Percentiles rank a stretch among this genome's conserved stretches.
These are phyloP conservation scores for Trichoderma semiorbis DNA, from an alignment of 2,329 filamentous ascomycete species.

Conservation along the genomic window DNA sequence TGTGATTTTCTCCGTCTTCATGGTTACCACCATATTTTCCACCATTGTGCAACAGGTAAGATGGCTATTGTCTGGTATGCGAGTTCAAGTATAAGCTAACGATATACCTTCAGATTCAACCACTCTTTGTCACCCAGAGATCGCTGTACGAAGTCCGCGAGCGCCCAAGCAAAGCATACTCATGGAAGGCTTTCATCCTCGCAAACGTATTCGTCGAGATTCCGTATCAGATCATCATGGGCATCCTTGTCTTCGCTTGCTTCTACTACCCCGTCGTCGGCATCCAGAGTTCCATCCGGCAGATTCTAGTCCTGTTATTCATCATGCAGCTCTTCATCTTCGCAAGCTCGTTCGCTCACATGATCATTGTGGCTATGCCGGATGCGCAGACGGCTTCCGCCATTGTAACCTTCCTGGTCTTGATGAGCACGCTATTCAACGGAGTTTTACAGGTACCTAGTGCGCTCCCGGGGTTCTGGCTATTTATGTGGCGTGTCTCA, in stretches of 20 bases:
- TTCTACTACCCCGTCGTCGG: slow-evolving; percentile 67
- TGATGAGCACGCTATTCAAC: slow-evolving; percentile 59
- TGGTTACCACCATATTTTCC: slow-evolving; percentile 71
- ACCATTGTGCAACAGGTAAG: slow-evolving; percentile 59
- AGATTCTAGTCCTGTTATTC: slow-evolving; percentile 63
- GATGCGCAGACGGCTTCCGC: slow-evolving; percentile 65
- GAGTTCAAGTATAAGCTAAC: slow-evolving; percentile 17
- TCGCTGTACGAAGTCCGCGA: slow-evolving; percentile 75
- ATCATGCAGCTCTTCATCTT: slow-evolving; percentile 66
- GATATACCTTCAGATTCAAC: slow-evolving; percentile 55
- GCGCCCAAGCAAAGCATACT: slow-evolving; percentile 70
- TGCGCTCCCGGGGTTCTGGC: slow-evolving; percentile 68
- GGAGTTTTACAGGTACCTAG: slow-evolving; percentile 59
- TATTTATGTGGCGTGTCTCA: slow-evolving; percentile 64
- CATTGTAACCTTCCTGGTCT: slow-evolving; percentile 57
- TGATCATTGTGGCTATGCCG: slow-evolving; percentile 68
- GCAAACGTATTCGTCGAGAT: slow-evolving; percentile 71
- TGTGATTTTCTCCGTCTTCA: slow-evolving; percentile 71
- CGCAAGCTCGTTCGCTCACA: slow-evolving; percentile 67
- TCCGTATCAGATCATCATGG: slow-evolving; percentile 65
- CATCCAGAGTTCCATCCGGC: slow-evolving; percentile 49
- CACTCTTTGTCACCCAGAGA: slow-evolving; percentile 70
- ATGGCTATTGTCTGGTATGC: slow-evolving; percentile 33
- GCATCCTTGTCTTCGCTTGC: slow-evolving; percentile 58
- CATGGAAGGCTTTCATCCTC: slow-evolving; percentile 69